phyloP scores from a whole-genome alignment of 805 yeast genomes.

The Teunomyces tritomae region DNA sequence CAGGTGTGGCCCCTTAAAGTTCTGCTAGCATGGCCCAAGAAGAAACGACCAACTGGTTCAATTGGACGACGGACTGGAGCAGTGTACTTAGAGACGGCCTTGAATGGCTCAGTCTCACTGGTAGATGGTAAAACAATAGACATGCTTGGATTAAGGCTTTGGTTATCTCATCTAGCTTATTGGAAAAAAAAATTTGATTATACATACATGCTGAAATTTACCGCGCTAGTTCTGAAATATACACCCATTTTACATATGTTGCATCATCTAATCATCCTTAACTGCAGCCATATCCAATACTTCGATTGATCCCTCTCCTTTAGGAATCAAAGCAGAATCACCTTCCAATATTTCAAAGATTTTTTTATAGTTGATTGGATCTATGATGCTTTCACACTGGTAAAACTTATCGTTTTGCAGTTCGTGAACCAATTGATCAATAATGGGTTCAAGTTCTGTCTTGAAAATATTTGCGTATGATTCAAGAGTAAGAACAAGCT shows the following conservation, averaged over 20 bases:
- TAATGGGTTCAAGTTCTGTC: conserved; percentile 30
- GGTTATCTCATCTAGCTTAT: conserved; percentile 1
- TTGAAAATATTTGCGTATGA: conserved; percentile 43
- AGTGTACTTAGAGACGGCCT: conserved; percentile 48
- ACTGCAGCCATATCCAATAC: conserved; percentile 87
- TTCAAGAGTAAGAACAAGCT: conserved; percentile 55
- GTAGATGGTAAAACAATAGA: conserved; percentile 52
- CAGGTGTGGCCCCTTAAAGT: conserved; percentile 95
- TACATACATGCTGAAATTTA: neutral
- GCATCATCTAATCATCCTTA: conserved; percentile 38
- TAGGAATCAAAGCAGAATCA: conserved; percentile 40
- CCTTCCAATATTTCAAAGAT: conserved; percentile 60
- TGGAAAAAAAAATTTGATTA: conserved; percentile 11
- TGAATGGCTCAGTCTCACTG: conserved; percentile 46
- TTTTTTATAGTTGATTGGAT: conserved; percentile 78
- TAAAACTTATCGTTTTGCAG: conserved; percentile 39
- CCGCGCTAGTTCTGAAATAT: neutral
- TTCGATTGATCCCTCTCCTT: conserved; percentile 67
- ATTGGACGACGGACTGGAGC: conserved; percentile 73
- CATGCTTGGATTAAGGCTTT: conserved; percentile 18
- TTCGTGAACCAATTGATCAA: conserved; percentile 41
- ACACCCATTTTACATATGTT: neutral
- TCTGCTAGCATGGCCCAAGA: conserved; percentile 95
- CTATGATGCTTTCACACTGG: conserved; percentile 62
- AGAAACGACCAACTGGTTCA: conserved; percentile 96